Evolutionary conservation across 2,329 filamentous ascomycete species (phyloP), one percentile per base, ranked within the genome.

Genomic region (Graphilbum sp.): DNA sequence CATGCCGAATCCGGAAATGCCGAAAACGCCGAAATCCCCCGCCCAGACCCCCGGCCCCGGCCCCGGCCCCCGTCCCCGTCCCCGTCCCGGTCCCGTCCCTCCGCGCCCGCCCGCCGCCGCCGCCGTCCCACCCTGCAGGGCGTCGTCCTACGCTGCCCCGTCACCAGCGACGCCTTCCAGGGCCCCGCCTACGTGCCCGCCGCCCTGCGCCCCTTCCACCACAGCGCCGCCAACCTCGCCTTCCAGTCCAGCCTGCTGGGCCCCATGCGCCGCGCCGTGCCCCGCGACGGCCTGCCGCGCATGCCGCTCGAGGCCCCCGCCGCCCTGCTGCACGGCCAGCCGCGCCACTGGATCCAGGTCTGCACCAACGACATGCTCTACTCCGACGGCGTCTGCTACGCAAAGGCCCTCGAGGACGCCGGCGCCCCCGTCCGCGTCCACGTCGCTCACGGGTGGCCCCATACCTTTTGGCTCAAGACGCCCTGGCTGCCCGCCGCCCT

Each of bases 391-490:
- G 43, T 64, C 9, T 69, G 64, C 44, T 67, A 67, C 46, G 64
- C 59, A 4, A 59, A 59, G 47, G 48, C 54, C 3, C 47, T 69
- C 41, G 52, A 49, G 31, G 49, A 54, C 12, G 56, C 53, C 4
- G 60, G 59, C 11, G 54, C 59, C 1, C 54, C 60, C 12, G 59
- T 66, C 0, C 54, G 48, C 40, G 47, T 64, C 7, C 56, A 62
- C 44, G 54, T 67, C 2, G 54, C 65, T 21, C 42, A 47, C 38
- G 64, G 64, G 9, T 67, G 59, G 56, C 64, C 65, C 16, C 66
- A 69, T 52, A 69, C 66, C 8, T 69, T 66, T 46, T 69, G 66
- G 66, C 47, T 69, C 41, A 58, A 61, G 50, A 58, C 58, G 17
- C 63, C 61, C 25, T 50, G 57, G 40, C 46, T 66, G 46, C 47